Percentiles rank a stretch among this genome's conserved stretches.
Evolutionary conservation across 2,329 filamentous ascomycete species (phyloP).

Genomic region (Aureobasidium vineae): DNA sequence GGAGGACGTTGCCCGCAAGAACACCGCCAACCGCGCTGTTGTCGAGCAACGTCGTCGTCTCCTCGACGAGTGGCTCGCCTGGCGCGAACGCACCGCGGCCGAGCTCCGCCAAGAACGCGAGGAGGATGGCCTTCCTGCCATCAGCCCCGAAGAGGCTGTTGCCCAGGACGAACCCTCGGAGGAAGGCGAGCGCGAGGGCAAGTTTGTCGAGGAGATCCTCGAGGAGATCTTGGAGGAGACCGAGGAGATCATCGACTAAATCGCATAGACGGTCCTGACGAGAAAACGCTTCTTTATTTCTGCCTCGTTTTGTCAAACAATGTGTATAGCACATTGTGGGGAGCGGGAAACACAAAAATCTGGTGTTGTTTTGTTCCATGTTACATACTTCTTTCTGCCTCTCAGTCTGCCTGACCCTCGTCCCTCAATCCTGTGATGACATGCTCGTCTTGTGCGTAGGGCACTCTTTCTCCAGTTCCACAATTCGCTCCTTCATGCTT

Average conservation of each 20-base stretch:
- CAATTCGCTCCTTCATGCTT: not conserved
- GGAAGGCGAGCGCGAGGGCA: slow-evolving; percentile 52
- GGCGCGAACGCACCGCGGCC: slow-evolving; percentile 71
- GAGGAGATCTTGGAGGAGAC: slow-evolving; percentile 87
- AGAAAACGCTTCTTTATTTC: slow-evolving; percentile 13
- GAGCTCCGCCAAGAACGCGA: slow-evolving; percentile 71
- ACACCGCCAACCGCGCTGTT: slow-evolving; percentile 89
- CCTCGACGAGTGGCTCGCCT: slow-evolving; percentile 85
- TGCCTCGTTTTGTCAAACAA: not conserved
- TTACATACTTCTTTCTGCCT: not conserved
- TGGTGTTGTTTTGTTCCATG: slow-evolving; percentile 15
- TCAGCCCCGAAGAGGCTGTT: slow-evolving; percentile 62
- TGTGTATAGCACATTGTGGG: slow-evolving; percentile 2
- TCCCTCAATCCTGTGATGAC: not conserved
- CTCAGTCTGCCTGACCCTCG: too few species aligned
- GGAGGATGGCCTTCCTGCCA: slow-evolving; percentile 62
- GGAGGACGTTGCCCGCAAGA: slow-evolving; percentile 89
- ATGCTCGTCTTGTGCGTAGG: not conserved
- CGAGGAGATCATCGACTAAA: slow-evolving; percentile 65
- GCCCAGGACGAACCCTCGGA: slow-evolving; percentile 51
- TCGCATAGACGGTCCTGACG: not conserved
- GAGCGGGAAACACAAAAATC: slow-evolving; percentile 3
- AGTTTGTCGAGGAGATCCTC: slow-evolving; percentile 71
- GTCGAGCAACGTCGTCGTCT: slow-evolving; percentile 80
- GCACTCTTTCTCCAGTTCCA: not conserved